Evolutionary conservation across 2,329 filamentous ascomycete species (phyloP), one percentile per base, ranked within the genome.

Genomic region (Ciborinia camelliae): DNA sequence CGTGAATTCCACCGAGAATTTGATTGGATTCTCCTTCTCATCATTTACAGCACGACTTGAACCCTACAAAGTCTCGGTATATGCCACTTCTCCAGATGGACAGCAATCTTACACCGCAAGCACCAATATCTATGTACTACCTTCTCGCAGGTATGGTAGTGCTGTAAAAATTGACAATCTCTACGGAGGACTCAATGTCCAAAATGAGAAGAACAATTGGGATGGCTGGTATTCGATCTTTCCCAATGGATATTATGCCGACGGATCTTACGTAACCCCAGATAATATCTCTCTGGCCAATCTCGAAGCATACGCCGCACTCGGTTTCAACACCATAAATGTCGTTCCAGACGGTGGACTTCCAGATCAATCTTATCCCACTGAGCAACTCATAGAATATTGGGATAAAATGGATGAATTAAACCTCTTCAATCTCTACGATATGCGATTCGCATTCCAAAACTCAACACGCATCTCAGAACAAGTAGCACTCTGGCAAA

Each of bases 111-210:
- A 76, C 67, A 75, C 69, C 3, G 74, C 75, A 1, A 75, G 65
- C 3, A 77, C 78, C 0, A 66, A 74, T 47, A 62, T 83, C 7
- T 78, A 76, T 62, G 71, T 79, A 41, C 73, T 83, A 0, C 80
- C 81, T 3, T 77, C 78, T 4, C 77, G 76, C 5, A 75, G 76
- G 57, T 74, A 74, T 35, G 80, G 81, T 37, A 81, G 78, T 64
- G 76, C 78, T 5, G 77, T 79, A 6, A 81, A 79, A 66, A 74
- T 83, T 5, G 81, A 83, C 65, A 77, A 77, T 62, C 74, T 82
- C 0, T 75, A 79, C 65, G 80, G 80, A 20, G 80, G 79, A 8
- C 75, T 82, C 28, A 70, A 78, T 6, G 75, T 81, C 0, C 76
- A 77, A 45, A 77, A 78, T 63, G 63, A 64, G 0, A 41, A 63